phyloP scores from a whole-genome alignment of 202 grass and related monocot species.

The Bolboschoenoplectus hybrid region DNA sequence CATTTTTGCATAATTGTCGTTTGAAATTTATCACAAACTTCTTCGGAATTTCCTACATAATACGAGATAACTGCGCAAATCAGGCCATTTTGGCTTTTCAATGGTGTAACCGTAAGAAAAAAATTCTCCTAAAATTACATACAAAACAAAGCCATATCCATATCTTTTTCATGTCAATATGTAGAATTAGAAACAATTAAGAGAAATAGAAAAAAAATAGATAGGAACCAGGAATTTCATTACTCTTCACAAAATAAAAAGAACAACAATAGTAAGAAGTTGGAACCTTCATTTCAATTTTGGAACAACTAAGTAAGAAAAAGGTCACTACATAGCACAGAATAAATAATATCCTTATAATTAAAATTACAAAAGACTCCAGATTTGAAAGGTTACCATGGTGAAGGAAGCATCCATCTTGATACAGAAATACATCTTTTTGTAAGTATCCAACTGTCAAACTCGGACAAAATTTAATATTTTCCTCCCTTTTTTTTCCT shows the following conservation, averaged over 20 bases:
- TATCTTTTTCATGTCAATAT: neutral
- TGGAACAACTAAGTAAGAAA: neutral
- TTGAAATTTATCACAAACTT: slow-evolving; percentile 48
- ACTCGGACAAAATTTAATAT: no score
- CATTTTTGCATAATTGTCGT: neutral
- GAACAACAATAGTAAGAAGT: neutral
- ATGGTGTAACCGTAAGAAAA: neutral
- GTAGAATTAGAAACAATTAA: neutral
- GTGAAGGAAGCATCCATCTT: neutral
- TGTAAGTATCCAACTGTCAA: no score
- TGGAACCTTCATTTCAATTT: neutral
- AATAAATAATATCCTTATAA: neutral
- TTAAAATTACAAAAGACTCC: neutral
- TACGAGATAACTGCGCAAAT: neutral
- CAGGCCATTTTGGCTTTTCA: neutral
- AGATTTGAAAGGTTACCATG: neutral
- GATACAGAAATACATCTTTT: neutral
- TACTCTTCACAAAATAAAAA: neutral
- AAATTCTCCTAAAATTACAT: neutral
- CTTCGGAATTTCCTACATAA: slow-evolving; percentile 44
- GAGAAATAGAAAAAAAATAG: neutral
- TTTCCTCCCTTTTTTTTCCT: neutral
- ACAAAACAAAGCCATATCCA: neutral
- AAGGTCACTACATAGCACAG: neutral
- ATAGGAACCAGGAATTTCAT: neutral